phyloP scores from a whole-genome alignment of 768 basidiomycete species.

The Mycena amicta region DNA sequence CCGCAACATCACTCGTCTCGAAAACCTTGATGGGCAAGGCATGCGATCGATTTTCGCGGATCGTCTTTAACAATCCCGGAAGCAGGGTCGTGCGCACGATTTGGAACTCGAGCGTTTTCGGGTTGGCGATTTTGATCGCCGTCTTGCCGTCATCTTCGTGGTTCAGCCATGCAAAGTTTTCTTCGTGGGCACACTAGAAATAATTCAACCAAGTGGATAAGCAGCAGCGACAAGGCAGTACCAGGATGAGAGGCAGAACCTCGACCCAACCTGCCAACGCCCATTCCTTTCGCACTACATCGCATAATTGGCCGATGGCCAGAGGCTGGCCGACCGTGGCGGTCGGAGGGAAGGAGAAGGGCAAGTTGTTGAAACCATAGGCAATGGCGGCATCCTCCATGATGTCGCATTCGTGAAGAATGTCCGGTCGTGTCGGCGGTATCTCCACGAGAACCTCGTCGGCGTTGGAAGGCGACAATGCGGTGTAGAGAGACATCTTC shows the following conservation, averaged over 20 bases:
- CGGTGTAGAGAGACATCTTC: conserved; percentile 77
- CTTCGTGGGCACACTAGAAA: conserved; percentile 91
- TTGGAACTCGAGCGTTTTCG: conserved; percentile 97
- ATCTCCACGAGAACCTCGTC: conserved; percentile 79
- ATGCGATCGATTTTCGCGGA: conserved; percentile 95
- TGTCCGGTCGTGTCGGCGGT: conserved; percentile 96
- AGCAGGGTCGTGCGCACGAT: conserved; percentile 95
- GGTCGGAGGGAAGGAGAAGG: conserved; percentile 87
- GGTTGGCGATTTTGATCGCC: conserved; percentile 93
- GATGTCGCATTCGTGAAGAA: conserved; percentile 96
- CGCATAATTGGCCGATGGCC: conserved; percentile 85
- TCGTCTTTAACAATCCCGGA: conserved; percentile 94
- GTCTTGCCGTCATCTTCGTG: conserved; percentile 77
- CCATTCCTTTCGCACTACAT: conserved; percentile 89
- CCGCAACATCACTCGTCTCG: conserved; percentile 90
- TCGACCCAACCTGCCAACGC: conserved; percentile 96
- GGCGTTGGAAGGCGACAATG: conserved; percentile 51
- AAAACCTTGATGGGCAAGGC: conserved; percentile 91
- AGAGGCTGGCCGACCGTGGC: conserved; percentile 94
- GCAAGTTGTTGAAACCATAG: conserved; percentile 96
- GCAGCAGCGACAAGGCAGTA: no score
- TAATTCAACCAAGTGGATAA: no score
- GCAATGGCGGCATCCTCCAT: conserved; percentile 99
- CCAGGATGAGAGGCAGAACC: conserved; percentile 90
- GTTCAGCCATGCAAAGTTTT: conserved; percentile 95